These are phyloP conservation scores for Recurvomyces mirabilis DNA, from an alignment of 495 filamentous ascomycete genomes.

Conservation along the genomic window DNA sequence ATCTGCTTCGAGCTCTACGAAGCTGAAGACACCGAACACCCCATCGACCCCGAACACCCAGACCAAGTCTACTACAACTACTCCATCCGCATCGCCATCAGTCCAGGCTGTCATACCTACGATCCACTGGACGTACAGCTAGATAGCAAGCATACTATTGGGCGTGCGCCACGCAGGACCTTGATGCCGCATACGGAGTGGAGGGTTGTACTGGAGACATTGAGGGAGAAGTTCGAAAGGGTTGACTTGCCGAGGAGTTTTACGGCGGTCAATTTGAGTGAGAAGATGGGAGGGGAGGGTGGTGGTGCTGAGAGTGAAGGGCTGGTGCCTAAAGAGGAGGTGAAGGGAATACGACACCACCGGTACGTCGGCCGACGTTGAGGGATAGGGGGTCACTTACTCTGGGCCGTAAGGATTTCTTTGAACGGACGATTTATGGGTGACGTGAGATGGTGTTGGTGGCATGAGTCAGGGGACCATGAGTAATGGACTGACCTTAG, in stretches of 20 bases:
- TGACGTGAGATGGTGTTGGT: no score
- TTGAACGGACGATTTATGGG: no score
- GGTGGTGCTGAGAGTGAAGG: no score
- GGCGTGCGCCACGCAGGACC: conserved; percentile 76
- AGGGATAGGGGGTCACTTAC: no score
- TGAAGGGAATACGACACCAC: no score
- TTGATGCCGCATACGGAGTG: conserved; percentile 88
- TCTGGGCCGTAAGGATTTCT: no score
- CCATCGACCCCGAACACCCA: conserved; percentile 9
- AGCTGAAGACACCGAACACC: conserved; percentile 53
- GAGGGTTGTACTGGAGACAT: conserved; percentile 88
- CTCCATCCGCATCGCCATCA: conserved; percentile 90
- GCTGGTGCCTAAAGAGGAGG: no score
- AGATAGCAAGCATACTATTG: conserved; percentile 89
- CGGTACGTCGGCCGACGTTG: no score
- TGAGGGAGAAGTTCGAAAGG: conserved; percentile 86
- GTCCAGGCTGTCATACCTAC: conserved; percentile 88
- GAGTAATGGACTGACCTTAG: no score
- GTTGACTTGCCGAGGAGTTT: conserved; percentile 94
- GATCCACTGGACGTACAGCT: conserved; percentile 93
- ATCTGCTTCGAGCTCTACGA: conserved; percentile 98
- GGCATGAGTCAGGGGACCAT: no score
- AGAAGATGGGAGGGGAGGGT: no score
- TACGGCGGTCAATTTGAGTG: conserved; percentile 79
- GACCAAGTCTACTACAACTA: conserved; percentile 69